Evolutionary conservation across 2,329 filamentous ascomycete species (phyloP), one percentile per base, ranked within the genome.

Genomic region (Xylariaceae sp.): DNA sequence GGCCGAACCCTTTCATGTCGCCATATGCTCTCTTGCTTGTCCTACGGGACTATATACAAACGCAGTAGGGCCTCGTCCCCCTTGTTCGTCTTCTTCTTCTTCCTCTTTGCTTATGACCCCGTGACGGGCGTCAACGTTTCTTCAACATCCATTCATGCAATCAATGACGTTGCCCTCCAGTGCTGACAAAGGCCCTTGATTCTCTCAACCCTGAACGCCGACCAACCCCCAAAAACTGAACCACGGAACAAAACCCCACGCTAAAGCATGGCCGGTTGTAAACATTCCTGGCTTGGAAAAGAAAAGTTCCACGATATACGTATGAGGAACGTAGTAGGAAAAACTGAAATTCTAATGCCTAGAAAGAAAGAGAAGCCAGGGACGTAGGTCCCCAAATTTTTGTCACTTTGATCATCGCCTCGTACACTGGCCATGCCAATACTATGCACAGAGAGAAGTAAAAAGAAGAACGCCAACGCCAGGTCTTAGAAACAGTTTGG

Each of bases 381-480:
- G 61, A 61, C 50, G 57, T 50, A 64, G 53, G 63, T 59, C 64
- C 64, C 47, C 61, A 51, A 64, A 61, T 57, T 59, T 57, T 59
- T 64, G 55, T 58, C 65, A 61, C 62, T 60, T 60, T 62, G 64
- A 64, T 71, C 65, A 64, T 71, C 67, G 61, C 69, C 66, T 67
- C 68, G 60, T 71, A 68, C 63, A 68, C 60, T 59, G 66, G 65
- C 65, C 49, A 50, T 61, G 58, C 63, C 61, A 63, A 59, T 51
- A 60, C 61, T 62, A 69, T 69, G 68, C 67, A 69, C 57, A 64
- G 57, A 57, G 47, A 60, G 55, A 57, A 54, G 23, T 50, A 44
- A 58, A 50, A 17, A 37, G 62, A 55, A 44, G 55, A 68, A 68
- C 68, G 62, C 68, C 67, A 65, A 68, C 65, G 67, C 69, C 67